A percentile compares a stretch with the other conserved stretches of the same genome.
Evolutionary conservation across 2,329 filamentous ascomycete genomes (phyloP).

Genomic region (Zymoseptoria crescenta): DNA sequence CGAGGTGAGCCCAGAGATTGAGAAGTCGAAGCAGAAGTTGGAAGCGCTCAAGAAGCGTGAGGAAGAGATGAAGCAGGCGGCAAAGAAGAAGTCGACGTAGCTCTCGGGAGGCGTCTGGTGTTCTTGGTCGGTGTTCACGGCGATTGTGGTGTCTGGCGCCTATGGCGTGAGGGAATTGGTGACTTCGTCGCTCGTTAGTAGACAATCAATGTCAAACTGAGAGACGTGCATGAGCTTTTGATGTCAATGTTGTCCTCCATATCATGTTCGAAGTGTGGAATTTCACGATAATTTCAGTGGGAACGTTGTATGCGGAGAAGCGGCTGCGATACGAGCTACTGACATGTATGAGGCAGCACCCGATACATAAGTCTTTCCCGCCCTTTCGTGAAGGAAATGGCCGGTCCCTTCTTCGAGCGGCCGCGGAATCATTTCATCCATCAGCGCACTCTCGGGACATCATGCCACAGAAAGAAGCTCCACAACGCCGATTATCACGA

Average conservation of each 20-base stretch:
- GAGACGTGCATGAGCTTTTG: neutral
- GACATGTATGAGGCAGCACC: constrained; percentile 4
- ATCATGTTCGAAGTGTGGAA: neutral
- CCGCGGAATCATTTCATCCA: constrained; percentile 5
- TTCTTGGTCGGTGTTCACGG: neutral
- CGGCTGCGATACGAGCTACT: constrained; percentile 15
- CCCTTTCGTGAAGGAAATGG: constrained; percentile 5
- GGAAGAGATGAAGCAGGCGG: neutral
- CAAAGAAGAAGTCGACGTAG: neutral
- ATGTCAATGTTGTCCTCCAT: neutral
- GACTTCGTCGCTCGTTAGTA: neutral
- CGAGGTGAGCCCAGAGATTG: constrained; percentile 1
- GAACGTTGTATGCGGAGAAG: constrained; percentile 2
- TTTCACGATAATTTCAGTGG: neutral
- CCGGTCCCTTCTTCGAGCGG: constrained; percentile 16
- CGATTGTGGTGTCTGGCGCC: constrained; percentile 11
- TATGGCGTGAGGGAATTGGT: constrained; percentile 1
- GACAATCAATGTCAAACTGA: neutral
- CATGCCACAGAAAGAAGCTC: neutral
- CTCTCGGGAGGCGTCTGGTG: neutral
- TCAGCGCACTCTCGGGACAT: constrained; percentile 15
- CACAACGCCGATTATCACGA: neutral
- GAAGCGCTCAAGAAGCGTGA: constrained; percentile 14
- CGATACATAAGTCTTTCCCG: constrained; percentile 9
- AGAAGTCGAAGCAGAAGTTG: neutral